Conservation (phyloP, 2,329 filamentous ascomycete genomes). For the Daldinia sp. region DNA sequence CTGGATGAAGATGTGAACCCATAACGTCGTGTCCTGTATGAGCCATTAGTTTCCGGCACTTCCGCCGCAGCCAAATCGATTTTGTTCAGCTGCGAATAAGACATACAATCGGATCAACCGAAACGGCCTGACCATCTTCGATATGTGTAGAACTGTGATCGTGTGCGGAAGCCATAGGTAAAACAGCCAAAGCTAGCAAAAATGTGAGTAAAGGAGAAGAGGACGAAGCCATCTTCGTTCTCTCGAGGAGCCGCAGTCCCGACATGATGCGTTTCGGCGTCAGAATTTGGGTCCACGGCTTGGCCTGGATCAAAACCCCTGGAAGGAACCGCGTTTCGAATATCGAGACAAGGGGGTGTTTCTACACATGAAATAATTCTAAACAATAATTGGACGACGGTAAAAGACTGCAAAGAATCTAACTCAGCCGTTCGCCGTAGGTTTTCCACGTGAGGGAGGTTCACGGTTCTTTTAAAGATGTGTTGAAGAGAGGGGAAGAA, state of each 20-base stretch:
- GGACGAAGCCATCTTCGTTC: constrained; percentile 28
- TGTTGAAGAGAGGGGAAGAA: constrained; percentile 23
- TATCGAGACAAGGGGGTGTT: constrained; percentile 5
- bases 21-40: constrained; percentile 78
- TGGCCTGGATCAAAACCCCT: constrained; percentile 30
- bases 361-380: constrained; percentile 1
- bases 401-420: background rate
- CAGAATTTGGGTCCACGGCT: constrained; percentile 9
- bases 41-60: constrained; percentile 46
- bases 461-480: background rate
- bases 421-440: constrained; percentile 6
- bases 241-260: constrained; percentile 14
- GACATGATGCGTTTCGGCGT: constrained; percentile 31
- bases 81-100: constrained; percentile 10
- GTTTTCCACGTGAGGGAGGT: background rate
- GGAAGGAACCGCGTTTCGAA: constrained; percentile 31
- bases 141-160: constrained; percentile 65
- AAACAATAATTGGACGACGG: background rate
- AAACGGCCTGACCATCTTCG: constrained; percentile 73
- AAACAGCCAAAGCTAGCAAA: constrained; percentile 35
- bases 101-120: constrained; percentile 76
- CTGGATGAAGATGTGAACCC: constrained; percentile 92
- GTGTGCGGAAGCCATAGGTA: constrained; percentile 51
- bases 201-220: constrained; percentile 29
- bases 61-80: constrained; percentile 16